Conservation (phyloP, 306 rosid genomes). For the Cicer bijugum region DNA sequence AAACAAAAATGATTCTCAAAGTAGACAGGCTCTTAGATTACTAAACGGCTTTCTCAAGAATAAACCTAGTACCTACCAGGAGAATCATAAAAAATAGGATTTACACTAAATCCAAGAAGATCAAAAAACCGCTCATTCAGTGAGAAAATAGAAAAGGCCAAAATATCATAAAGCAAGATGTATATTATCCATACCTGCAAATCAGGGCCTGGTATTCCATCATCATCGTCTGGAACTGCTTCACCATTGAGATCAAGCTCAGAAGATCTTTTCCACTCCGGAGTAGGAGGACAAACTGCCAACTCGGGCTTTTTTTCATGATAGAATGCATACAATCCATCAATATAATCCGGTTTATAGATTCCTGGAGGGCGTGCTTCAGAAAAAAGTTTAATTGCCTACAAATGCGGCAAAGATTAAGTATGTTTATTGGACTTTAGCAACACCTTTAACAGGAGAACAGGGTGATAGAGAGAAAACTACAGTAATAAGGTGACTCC, state of each 20-base stretch:
- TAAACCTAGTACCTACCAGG: neutral
- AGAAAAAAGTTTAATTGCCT: conserved; percentile 85
- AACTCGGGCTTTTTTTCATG: conserved; percentile 88
- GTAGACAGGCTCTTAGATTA: neutral
- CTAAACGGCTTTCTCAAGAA: conserved; percentile 23
- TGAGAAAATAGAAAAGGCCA: conserved; percentile 30
- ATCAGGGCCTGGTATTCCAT: conserved; percentile 72
- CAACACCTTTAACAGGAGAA: conserved; percentile 13
- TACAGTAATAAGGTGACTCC: conserved; percentile 26
- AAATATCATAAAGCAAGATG: conserved; percentile 36
- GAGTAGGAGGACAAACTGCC: conserved; percentile 88
- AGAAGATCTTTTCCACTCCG: conserved; percentile 97
- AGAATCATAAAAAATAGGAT: neutral
- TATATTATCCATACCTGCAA: conserved; percentile 66
- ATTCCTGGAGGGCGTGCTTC: conserved; percentile 99
- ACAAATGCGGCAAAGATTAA: conserved; percentile 45
- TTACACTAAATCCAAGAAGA: conserved; percentile 15
- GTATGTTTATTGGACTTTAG: conserved; percentile 25
- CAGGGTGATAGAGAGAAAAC: neutral
- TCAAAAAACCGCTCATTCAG: conserved; percentile 32
- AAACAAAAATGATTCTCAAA: conserved; percentile 1
- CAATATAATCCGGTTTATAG: conserved; percentile 93
- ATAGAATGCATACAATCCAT: conserved; percentile 82
- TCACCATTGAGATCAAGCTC: conserved; percentile 98
- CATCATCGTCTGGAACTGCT: conserved; percentile 79